Evolutionary conservation across 1,284 basidiomycete genomes (phyloP), one percentile per base, ranked within the genome.

Genomic region (Rhodotorula sp.): DNA sequence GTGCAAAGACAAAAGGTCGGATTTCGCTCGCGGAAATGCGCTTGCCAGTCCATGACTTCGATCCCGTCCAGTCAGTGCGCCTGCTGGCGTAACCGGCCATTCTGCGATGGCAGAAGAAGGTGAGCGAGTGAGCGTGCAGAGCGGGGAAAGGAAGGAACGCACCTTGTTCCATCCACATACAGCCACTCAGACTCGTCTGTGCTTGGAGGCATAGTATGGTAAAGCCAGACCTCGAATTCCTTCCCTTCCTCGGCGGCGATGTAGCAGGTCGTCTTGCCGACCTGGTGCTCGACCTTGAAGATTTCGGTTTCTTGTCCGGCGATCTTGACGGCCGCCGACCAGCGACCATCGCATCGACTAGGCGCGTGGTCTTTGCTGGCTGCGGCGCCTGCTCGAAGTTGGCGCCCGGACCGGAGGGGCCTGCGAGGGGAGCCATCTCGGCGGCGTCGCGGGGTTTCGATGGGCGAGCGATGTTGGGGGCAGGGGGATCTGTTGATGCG

Each of bases 1-100:
- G 64, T 12, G 65, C 57, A 46, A 74, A 71, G 10, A 34, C 29
- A 65, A 70, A 68, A 18, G 69, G 61, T 5, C 67, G 72, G 3
- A 61, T 29, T 5, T 58, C 34, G 0, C 39, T 62, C 16, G 51
- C 5, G 2, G 62, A 58, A 39, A 61, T 56, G 26, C 51, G 57
- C 8, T 51, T 56, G 26, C n/a, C n/a, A n/a, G n/a, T n/a, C n/a
- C n/a, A n/a, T n/a, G n/a, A n/a, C n/a, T n/a, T n/a, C n/a, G n/a
- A n/a, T n/a, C n/a, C n/a, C n/a, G n/a, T n/a, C n/a, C n/a, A n/a
- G n/a, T n/a, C n/a, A n/a, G n/a, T n/a, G n/a, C 39, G 39, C 39
- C 12, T 5, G 39, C 39, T 1, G 12, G 8, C 39, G 39, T 39
- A 39, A 10, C 39, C 39, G 39, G 39, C 12, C n/a, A n/a, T n/a